A percentile compares a stretch with the other conserved stretches of the same genome.
phyloP scores from a whole-genome alignment of 495 filamentous ascomycete genomes.

The Xylaria cubensis region DNA sequence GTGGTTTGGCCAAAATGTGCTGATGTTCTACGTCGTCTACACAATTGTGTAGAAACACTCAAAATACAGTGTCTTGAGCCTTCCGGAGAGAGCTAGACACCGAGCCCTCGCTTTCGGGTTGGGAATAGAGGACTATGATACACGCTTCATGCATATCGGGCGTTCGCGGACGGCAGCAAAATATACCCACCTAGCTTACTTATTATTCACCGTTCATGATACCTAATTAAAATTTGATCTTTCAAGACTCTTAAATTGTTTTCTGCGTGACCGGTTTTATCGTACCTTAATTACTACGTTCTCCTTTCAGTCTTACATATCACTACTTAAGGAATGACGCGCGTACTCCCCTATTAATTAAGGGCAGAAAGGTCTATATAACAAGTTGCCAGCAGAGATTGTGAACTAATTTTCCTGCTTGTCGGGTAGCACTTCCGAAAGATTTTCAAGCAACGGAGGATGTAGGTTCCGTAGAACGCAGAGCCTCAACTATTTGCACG shows the following conservation, averaged over 20 bases:
- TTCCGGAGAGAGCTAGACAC: too few species aligned
- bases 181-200: conserved; percentile 21
- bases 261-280: background rate
- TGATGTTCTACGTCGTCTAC: conserved; percentile 5
- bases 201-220: conserved; percentile 13
- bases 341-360: background rate
- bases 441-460: conserved; percentile 1
- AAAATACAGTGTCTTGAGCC: conserved; percentile 7
- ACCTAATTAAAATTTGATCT: conserved; percentile 19
- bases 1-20: background rate
- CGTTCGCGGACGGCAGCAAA: background rate
- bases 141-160: conserved; percentile 18
- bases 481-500: conserved; percentile 16
- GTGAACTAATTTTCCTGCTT: background rate
- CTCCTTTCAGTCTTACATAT: background rate
- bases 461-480: conserved; percentile 22
- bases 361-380: background rate
- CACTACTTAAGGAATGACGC: background rate
- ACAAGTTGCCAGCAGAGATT: background rate
- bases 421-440: conserved; percentile 2
- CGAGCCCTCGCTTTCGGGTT: background rate
- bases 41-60: background rate
- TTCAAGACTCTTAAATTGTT: background rate
- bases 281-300: background rate
- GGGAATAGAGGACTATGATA: conserved; percentile 7